Evolutionary conservation across 352 stramenopile species (phyloP), one percentile per base, ranked within the genome.

Genomic region (Globisporangium cederbergense): DNA sequence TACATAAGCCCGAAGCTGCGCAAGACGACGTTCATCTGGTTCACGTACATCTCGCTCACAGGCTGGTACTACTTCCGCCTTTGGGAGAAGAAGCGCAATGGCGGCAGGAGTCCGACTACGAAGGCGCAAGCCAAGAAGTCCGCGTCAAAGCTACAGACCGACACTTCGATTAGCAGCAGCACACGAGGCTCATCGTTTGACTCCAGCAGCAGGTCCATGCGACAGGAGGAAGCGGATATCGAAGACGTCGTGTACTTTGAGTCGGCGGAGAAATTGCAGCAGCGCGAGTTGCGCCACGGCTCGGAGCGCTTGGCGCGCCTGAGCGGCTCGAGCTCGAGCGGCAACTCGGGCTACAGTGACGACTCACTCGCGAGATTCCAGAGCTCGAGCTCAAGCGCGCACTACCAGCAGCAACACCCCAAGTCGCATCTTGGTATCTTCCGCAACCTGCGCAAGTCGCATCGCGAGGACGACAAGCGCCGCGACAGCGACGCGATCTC

Each of bases 51-150:
- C 47, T 88, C 84, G 64, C 84, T 93, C 77, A 93, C 81, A 43
- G 75, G 78, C 63, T 93, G 84, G 84, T 93, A 93, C 70, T 93
- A 93, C 70, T 93, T 88, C 60, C 84, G 84, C 51, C 68, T 87
- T 52, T 79, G 84, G 68, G 78, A 91, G 64, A 93, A 93, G 70
- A 77, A 79, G 16, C 76, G 79, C 66, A 22, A 75, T 75, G 65
- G 51, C 50, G 50, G 59, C 18, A 53, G 30, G 25, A 60, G 51
- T 63, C 74, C 59, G 36, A 68, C 52, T 51, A 63, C 52, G 46
- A 61, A 46, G 47, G 67, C 58, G 64, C 62, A 25, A 25, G 22
- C 57, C 58, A 79, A 66, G 45, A 60, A 38, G 43, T 65, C 49
- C 64, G 67, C 57, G 38, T 30, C 36, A n/a, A 58, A 64, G 49